Base-by-base conservation (phyloP, 768 basidiomycete genomes). In the Hemileccinum rubropunctum region DNA sequence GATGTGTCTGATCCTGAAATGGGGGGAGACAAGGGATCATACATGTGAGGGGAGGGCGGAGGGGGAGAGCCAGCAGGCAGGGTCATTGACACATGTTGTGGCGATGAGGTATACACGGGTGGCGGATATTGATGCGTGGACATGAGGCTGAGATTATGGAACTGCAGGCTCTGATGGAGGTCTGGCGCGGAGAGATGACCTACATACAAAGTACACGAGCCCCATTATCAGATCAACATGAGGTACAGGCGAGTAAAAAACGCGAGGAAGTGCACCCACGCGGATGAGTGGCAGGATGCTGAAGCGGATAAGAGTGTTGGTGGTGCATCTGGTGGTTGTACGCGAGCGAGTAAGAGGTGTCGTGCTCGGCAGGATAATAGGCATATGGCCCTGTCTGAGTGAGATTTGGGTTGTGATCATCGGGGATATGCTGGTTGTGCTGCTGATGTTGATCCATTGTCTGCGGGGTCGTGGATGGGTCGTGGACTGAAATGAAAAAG, bases 1-100 rank as follows among this genome's bases (percentile, higher is more conserved):
- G 89, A 91, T 67, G 87, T 88, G 73, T 91, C 89, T 73, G 89
- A 91, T 74, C 88, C 88, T 76, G 88, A 91, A 66, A 89, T 76
- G 73, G 86, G 87, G 67, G 89, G 89, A 49, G 88, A 89, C 61
- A 90, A 74, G 67, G 88, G 84, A 74, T 88, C 87, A 71, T 91
- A 90, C 73, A 87, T 80, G 73, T 84, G 80, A 70, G 86, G 81
- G 56, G 85, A 85, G 59, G 84, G 80, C 61, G 83, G 83, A 64
- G 88, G 84, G 64, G 89, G 86, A 59, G 88, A 72, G 62, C 71
- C 82, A 62, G 76, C 74, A 71, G 81, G 73, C 68, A 84, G 71
- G 50, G 77, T 80, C 75, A 85, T 74, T 65, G 64, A 67, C 62
- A 78, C 84, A 85, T 86, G 85, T 78, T 83, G 86, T 75, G 80